Evolutionary conservation across 164 flowering plant genomes (phyloP), one percentile per base, ranked within the genome.

Genomic region (Cinnamomum micranthum): DNA sequence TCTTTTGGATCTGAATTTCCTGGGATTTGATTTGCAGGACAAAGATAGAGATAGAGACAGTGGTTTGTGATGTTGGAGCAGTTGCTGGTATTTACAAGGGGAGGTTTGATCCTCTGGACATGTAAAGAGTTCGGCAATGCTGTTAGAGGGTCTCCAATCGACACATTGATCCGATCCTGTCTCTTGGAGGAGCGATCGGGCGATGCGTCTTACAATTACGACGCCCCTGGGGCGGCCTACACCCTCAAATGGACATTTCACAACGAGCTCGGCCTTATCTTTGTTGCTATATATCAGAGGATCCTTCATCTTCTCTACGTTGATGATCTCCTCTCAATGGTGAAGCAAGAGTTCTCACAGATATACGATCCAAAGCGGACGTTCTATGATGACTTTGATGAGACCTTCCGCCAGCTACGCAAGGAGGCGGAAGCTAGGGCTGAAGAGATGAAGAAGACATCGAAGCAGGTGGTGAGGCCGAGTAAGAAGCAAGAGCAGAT

Each of bases 51-150:
- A 31, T 14, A 4, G 60, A 55, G 35, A 31, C 35, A 31, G 35
- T 4, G 35, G 35, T 55, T 4, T 55, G 60, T 64, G 78, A 95
- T 95, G 99, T 89, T 95, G 82, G 98, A 93, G 81, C 97, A 95
- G 74, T 80, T 93, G 75, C 84, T 95, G 76, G 92, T 95, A 23
- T 95, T 95, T 52, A 95, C 99, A 0, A 83, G 98, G 75, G 99
- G 99, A 74, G 99, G 99, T 7, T 80, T 95, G 81, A 92, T 95
- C 85, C 92, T 95, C 72, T 95, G 99, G 99, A 88, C 97, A 6
- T 95, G 95, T 74, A 93, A 89, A 58, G 96, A 93, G 86, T 87
- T 95, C 12, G 92, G 97, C 9, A 91, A 93, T 72, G 97, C 97
- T 27, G 87, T 95, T 13, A 88, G 81, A 80, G 98, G 99, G 28